Evolutionary conservation across 2,329 filamentous ascomycete species (phyloP).

Genomic region (Botrytis byssoidea): DNA sequence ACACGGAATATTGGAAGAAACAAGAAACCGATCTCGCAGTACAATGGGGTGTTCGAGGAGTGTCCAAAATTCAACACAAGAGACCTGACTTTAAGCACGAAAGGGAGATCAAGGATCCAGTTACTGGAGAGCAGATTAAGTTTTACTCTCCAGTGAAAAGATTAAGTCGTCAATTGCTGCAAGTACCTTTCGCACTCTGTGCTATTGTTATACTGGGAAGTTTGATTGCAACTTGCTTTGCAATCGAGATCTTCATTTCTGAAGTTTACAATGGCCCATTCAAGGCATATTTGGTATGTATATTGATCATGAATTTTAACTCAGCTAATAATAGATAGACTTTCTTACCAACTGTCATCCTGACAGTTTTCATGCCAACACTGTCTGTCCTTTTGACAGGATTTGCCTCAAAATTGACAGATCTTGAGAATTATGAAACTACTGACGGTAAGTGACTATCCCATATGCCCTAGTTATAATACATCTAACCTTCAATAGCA

Average conservation of each 20-base stretch:
- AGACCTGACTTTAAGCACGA: constrained; percentile 79
- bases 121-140: constrained; percentile 64
- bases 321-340: constrained; percentile 50
- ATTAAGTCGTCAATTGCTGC: constrained; percentile 60
- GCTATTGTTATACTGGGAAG: constrained; percentile 72
- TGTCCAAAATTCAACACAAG: constrained; percentile 76
- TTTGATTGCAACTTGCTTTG: constrained; percentile 83
- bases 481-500: constrained; percentile 44
- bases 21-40: constrained; percentile 84
- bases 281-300: constrained; percentile 74
- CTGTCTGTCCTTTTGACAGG: constrained; percentile 72
- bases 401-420: constrained; percentile 73
- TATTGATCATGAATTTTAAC: not conserved
- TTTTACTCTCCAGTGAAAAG: constrained; percentile 63
- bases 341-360: constrained; percentile 83
- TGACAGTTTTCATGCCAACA: constrained; percentile 78
- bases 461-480: constrained; percentile 22
- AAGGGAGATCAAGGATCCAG: constrained; percentile 69
- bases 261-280: constrained; percentile 90
- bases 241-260: constrained; percentile 91
- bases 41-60: constrained; percentile 84
- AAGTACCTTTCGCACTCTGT: constrained; percentile 73
- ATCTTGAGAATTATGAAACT: constrained; percentile 90
- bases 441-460: constrained; percentile 54
- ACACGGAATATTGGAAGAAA: constrained; percentile 95